Base-by-base conservation (phyloP, 2,329 filamentous ascomycete species). In the Pestalotiopsis sp. region DNA sequence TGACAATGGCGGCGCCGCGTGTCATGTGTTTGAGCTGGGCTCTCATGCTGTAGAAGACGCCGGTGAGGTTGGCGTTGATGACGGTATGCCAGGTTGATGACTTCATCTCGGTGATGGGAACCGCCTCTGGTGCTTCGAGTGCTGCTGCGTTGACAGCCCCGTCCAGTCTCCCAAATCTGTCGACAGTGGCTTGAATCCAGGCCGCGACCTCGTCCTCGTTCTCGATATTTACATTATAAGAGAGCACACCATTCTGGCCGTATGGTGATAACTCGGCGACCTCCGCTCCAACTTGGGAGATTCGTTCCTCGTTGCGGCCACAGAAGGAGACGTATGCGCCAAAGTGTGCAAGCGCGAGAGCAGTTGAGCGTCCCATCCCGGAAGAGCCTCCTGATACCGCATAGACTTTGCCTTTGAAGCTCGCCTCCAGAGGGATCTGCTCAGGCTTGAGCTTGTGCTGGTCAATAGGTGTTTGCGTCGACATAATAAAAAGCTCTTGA, bases 141-240 rank as follows among this genome's bases (percentile, higher is more conserved):
- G 57, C 38, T n/a, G 20, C 66, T 20, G 39, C 36, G 11, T 67
- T 67, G 20, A 38, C 38, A 31, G 66, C 66, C 4, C 57, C 66
- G 58, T 82, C 78, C 6, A 82, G 74, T 14, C 70, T 74, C 4
- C 78, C 78, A 27, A 79, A 80, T n/a, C 68, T 72, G 12, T 70
- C 60, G 0, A 80, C 74, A 0, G 80, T 80, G 11, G 75, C 68
- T 13, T 36, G 20, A 39, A 56, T 38, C 66, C 58, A 63, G 3
- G 38, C 23, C n/a, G 45, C 41, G n/a, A 67, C 57, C 58, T 67
- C 57, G 36, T 41, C 66, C 39, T 62, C 57, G n/a, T 63, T 52
- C 6, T 25, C 39, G 9, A 67, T 56, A 36, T 67, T 23, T 2
- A 67, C 27, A 56, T 36, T 56, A 41, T 67, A 56, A 11, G 57